Percentiles rank a stretch among this genome's conserved stretches.
Conservation (phyloP, 176 grass and related monocot genomes). For the Eragrostis nindensis region DNA sequence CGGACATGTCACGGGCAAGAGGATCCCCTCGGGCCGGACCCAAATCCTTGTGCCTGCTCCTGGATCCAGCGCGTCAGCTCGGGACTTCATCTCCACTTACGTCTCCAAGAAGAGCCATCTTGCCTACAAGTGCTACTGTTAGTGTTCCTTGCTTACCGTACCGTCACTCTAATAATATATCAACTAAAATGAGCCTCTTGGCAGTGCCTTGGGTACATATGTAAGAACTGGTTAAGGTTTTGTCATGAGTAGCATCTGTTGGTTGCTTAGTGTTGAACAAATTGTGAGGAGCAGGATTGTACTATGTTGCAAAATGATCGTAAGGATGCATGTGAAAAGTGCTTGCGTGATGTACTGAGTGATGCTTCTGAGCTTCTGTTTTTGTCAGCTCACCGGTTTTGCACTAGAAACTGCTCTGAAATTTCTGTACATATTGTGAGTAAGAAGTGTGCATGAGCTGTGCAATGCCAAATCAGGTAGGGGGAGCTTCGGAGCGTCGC, state of each 20-base stretch:
- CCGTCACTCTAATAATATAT: constrained; percentile 41
- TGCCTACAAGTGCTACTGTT: constrained; percentile 76
- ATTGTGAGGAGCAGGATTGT: constrained; percentile 2
- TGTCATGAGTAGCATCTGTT: constrained; percentile 7
- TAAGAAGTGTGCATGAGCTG: no score
- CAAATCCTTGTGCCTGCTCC: constrained; percentile 66
- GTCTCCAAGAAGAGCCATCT: constrained; percentile 74
- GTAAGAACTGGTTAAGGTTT: constrained; percentile 36
- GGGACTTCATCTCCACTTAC: constrained; percentile 69
- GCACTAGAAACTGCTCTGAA: constrained; percentile 4
- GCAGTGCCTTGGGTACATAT: constrained; percentile 47
- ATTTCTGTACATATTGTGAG: background rate
- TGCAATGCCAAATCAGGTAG: no score
- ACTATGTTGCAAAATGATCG: constrained; percentile 4
- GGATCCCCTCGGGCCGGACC: constrained; percentile 67
- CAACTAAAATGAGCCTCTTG: constrained; percentile 19
- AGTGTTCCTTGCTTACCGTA: background rate
- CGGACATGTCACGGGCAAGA: constrained; percentile 74
- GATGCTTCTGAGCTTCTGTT: constrained; percentile 6
- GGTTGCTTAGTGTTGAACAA: background rate
- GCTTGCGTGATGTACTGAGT: constrained; percentile 16
- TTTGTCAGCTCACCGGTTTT: constrained; percentile 10
- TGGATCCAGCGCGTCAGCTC: constrained; percentile 25
- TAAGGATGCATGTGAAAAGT: constrained; percentile 20
- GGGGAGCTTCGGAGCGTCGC: no score